Percentiles rank a stretch among this genome's conserved stretches.
Evolutionary conservation across 2,329 filamentous ascomycete genomes (phyloP).

Genomic region (Trichophyton rubrum): DNA sequence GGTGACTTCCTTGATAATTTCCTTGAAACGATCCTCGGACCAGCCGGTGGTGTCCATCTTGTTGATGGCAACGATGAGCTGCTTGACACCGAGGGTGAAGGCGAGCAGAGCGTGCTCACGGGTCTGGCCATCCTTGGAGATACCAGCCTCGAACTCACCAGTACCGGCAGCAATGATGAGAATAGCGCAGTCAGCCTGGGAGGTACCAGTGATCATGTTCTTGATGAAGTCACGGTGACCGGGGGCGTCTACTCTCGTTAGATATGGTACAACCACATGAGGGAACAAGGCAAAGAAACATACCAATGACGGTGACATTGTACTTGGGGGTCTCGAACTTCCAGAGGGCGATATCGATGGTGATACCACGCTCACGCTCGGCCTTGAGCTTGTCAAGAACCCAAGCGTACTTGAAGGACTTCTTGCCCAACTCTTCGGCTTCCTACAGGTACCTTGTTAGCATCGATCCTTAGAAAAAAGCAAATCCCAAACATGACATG

Average conservation of each 20-base stretch:
- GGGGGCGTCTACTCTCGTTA: conserved; percentile 58
- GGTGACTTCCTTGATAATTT: conserved; percentile 99
- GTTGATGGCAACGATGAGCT: conserved; percentile 99
- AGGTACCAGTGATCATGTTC: conserved; percentile 99
- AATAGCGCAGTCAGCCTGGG: conserved; percentile 98
- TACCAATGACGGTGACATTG: conserved; percentile 95
- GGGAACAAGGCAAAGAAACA: conserved; percentile 18
- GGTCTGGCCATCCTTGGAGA: conserved; percentile 99
- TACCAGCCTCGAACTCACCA: conserved; percentile 99
- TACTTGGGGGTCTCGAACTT: conserved; percentile 99
- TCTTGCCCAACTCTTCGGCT: conserved; percentile 98
- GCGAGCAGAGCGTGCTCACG: conserved; percentile 99
- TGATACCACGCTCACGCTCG: conserved; percentile 99
- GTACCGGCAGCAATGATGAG: conserved; percentile 99
- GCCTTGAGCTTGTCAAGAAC: conserved; percentile 99
- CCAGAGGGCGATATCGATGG: conserved; percentile 99
- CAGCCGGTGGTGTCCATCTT: conserved; percentile 99
- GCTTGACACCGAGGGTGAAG: conserved; percentile 99
- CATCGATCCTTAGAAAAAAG: neutral
- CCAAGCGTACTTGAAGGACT: conserved; percentile 99
- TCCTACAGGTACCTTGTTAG: conserved; percentile 49
- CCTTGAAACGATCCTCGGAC: conserved; percentile 89
- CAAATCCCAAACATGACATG: neutral
- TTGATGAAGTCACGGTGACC: conserved; percentile 99
- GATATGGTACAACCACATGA: neutral